phyloP scores from a whole-genome alignment of 768 basidiomycete species.

The Boletus bicolor region DNA sequence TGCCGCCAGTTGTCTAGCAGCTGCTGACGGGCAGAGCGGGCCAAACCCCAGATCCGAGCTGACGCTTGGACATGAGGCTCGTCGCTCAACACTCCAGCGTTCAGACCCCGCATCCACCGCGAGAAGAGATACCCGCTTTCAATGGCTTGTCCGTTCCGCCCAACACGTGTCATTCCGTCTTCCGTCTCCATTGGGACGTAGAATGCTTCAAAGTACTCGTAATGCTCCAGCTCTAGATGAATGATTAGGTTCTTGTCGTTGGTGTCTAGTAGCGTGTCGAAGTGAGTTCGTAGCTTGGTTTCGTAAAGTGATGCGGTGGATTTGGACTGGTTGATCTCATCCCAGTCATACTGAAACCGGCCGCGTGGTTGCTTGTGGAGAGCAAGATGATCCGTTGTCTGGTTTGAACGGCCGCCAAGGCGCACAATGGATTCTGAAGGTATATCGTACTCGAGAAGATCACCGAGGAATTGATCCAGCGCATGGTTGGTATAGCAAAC shows the following conservation, averaged over 20 bases:
- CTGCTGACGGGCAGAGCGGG: constrained; percentile 24
- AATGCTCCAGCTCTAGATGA: constrained; percentile 45
- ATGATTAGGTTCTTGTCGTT: constrained; percentile 33
- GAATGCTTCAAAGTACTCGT: constrained; percentile 44
- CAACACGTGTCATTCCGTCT: constrained; percentile 48
- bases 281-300: constrained; percentile 17
- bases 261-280: constrained; percentile 16
- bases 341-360: background rate
- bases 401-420: constrained; percentile 52
- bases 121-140: constrained; percentile 42
- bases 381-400: constrained; percentile 42
- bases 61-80: constrained; percentile 26
- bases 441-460: constrained; percentile 40
- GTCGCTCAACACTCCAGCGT: constrained; percentile 42
- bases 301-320: constrained; percentile 35
- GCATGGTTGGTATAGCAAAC: constrained; percentile 76
- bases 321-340: constrained; percentile 16
- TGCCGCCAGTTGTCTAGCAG: constrained; percentile 33
- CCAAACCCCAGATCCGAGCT: constrained; percentile 40
- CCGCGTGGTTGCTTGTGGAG: constrained; percentile 28
- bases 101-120: constrained; percentile 42
- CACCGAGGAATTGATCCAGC: constrained; percentile 63
- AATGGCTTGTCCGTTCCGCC: constrained; percentile 37
- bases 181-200: constrained; percentile 30
- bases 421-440: constrained; percentile 50